These are phyloP conservation scores for Striga hermonthica DNA, from an alignment of 305 asterid genomes.

Conservation along the genomic window DNA sequence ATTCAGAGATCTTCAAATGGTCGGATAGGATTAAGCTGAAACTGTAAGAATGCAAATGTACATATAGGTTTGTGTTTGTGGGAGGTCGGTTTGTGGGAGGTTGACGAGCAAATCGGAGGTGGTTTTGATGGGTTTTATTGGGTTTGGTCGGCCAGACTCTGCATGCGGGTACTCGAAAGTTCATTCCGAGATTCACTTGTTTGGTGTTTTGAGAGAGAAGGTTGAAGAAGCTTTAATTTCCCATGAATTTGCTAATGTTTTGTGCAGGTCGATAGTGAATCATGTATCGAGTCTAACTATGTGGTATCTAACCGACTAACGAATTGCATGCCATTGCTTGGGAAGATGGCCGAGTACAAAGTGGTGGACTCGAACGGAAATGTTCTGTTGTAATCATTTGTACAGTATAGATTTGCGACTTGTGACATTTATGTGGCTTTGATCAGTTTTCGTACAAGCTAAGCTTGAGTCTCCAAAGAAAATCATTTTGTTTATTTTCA, in stretches of 20 bases:
- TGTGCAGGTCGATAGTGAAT: background rate
- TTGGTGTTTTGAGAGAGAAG: conserved; percentile 9
- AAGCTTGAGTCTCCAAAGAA: too few relatives aligned
- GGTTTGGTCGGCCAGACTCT: background rate
- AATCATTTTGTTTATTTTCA: too few relatives aligned
- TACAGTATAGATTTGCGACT: conserved; percentile 1
- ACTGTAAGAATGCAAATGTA: conserved; percentile 39
- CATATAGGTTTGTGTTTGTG: conserved; percentile 7
- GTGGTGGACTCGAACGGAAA: background rate
- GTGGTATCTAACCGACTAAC: background rate
- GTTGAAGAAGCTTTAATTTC: background rate
- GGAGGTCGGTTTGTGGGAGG: conserved; percentile 48
- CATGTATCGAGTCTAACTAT: background rate
- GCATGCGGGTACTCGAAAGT: background rate
- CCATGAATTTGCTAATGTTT: background rate
- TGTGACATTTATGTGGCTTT: background rate
- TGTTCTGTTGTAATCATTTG: conserved; percentile 13
- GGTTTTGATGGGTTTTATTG: conserved; percentile 8
- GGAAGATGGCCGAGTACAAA: background rate
- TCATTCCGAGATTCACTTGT: background rate
- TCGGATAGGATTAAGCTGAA: conserved; percentile 63
- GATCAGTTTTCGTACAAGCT: too few relatives aligned
- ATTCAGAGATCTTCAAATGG: conserved; percentile 77
- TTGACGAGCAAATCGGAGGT: background rate
- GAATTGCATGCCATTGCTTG: background rate